Evolutionary conservation across 225 moss, liverwort and hornwort species (phyloP).

Genomic region (Pleurozium schreberi): DNA sequence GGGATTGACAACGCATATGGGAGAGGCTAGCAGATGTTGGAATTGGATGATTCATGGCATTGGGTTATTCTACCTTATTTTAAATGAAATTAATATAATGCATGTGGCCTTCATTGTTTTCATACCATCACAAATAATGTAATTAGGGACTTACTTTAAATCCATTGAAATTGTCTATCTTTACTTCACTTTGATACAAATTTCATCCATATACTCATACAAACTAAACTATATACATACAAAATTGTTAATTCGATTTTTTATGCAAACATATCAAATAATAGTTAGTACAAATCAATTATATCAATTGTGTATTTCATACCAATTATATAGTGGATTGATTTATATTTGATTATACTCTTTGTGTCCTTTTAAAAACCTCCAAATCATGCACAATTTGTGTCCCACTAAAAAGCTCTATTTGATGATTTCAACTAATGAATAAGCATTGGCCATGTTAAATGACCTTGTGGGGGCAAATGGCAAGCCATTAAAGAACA

Average conservation of each 20-base stretch:
- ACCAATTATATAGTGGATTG: neutral
- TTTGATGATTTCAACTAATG: too few species aligned
- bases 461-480: too few species aligned
- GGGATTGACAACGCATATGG: rapidly evolving
- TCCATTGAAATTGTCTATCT: neutral
- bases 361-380: too few species aligned
- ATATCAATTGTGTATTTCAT: neutral
- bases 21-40: neutral
- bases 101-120: neutral
- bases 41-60: rapidly evolving
- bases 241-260: neutral
- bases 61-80: neutral
- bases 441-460: too few species aligned
- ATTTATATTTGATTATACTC: neutral
- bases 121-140: neutral
- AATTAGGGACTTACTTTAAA: neutral
- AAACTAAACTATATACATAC: neutral
- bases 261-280: neutral
- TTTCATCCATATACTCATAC: neutral
- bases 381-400: too few species aligned
- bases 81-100: neutral
- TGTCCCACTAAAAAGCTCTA: too few species aligned
- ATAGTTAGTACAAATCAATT: neutral
- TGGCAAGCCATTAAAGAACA: too few species aligned
- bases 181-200: neutral